Conservation (phyloP, 257 asterid genomes). For the Solanum paucissectum region DNA sequence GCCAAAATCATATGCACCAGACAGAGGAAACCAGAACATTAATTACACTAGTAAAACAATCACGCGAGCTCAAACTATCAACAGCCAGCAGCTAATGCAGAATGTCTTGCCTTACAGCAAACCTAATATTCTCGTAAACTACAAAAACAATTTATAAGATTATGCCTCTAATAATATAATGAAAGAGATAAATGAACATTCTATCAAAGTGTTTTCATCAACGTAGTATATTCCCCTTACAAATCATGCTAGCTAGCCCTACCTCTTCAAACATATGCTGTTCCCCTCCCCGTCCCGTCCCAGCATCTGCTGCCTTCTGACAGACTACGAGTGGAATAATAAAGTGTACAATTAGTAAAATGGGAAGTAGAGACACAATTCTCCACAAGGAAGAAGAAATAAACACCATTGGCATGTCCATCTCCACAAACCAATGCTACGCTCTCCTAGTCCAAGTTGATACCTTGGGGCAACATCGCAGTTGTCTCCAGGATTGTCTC, state of each 20-base stretch:
- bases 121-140: not conserved
- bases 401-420: not conserved
- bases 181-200: not conserved
- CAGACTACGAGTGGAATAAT: not conserved
- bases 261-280: not conserved
- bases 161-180: not conserved
- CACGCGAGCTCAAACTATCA: not conserved
- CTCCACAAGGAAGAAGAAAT: not conserved
- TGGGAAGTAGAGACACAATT: not conserved
- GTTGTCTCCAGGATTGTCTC: constrained; percentile 38
- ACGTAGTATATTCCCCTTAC: not conserved
- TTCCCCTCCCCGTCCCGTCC: not conserved
- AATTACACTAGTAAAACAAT: not conserved
- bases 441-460: constrained; percentile 17
- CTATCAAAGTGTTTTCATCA: not conserved
- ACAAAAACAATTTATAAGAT: not conserved
- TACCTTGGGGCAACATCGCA: constrained; percentile 40
- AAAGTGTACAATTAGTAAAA: not conserved
- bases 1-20: not conserved
- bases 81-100: not conserved
- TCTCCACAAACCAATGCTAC: not conserved
- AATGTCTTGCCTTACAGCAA: not conserved
- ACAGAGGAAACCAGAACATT: not conserved
- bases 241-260: not conserved
- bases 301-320: not conserved